A percentile compares a stretch with the other conserved stretches of the same genome.
Conservation (phyloP, 345 rosid genomes). For the Erodium maritimum region DNA sequence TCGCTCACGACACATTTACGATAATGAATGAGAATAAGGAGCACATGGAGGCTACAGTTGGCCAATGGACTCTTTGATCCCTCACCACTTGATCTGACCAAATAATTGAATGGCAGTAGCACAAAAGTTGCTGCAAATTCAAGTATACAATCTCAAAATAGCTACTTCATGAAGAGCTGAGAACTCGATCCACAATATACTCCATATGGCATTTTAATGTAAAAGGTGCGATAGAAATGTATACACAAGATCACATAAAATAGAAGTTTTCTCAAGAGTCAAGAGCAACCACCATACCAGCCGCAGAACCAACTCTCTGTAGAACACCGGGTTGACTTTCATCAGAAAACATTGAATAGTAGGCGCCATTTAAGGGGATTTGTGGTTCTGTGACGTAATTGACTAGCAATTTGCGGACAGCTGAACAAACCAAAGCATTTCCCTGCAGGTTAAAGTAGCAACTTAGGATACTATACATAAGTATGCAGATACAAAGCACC, state of each 20-base stretch:
- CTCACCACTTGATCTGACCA: slow-evolving; percentile 56
- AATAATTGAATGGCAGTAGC: slow-evolving; percentile 69
- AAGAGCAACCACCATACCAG: slow-evolving; percentile 42
- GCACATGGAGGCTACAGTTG: slow-evolving; percentile 68
- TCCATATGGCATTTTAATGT: background rate
- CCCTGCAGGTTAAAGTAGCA: slow-evolving; percentile 39
- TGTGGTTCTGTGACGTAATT: slow-evolving; percentile 54
- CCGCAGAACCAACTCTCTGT: slow-evolving; percentile 83
- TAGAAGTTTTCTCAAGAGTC: background rate
- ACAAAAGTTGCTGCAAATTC: slow-evolving; percentile 66
- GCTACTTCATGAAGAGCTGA: background rate
- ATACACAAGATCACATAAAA: slow-evolving; percentile 1
- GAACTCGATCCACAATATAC: background rate
- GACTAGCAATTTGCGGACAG: slow-evolving; percentile 53
- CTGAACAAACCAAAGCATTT: slow-evolving; percentile 44
- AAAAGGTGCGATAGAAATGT: slow-evolving; percentile 3
- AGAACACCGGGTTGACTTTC: slow-evolving; percentile 60
- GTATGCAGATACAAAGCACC: slow-evolving; percentile 10
- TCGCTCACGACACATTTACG: slow-evolving; percentile 51
- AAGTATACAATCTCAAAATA: background rate
- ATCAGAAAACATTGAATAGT: slow-evolving; percentile 44
- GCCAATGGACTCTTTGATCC: slow-evolving; percentile 56
- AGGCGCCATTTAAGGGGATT: slow-evolving; percentile 25
- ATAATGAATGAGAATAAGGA: slow-evolving; percentile 79
- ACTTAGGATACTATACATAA: background rate